These are phyloP conservation scores for Chaetothyriales sp. DNA, from an alignment of 2,329 filamentous ascomycete genomes.

Conservation along the genomic window DNA sequence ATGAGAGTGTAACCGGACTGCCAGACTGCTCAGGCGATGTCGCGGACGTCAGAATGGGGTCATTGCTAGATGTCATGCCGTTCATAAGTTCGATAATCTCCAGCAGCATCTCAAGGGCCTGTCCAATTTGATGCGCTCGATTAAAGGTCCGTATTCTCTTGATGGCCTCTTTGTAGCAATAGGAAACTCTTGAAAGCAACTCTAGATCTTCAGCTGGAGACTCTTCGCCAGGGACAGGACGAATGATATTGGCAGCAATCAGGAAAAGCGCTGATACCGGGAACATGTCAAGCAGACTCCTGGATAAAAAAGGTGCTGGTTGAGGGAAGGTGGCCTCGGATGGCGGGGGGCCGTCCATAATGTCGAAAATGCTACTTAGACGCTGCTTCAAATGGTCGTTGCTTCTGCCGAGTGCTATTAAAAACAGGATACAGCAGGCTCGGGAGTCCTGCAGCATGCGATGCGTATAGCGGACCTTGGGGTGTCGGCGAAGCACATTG, in stretches of 20 bases:
- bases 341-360: neutral
- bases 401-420: neutral
- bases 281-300: neutral
- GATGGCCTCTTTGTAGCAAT: neutral
- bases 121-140: too few relatives aligned
- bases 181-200: neutral
- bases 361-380: too few relatives aligned
- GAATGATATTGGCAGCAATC: slow-evolving; percentile 19
- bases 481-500: neutral
- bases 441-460: neutral
- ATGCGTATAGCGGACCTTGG: neutral
- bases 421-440: neutral
- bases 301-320: neutral
- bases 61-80: too few relatives aligned
- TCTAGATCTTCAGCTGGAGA: neutral
- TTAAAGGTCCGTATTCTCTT: neutral
- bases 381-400: neutral
- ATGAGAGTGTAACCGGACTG: neutral
- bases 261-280: slow-evolving; percentile 5
- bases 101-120: too few relatives aligned
- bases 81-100: too few relatives aligned
- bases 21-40: neutral
- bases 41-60: neutral
- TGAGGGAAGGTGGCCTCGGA: neutral
- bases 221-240: too few relatives aligned